phyloP scores from a whole-genome alignment of 768 basidiomycete genomes.

The Ramaria sp. region DNA sequence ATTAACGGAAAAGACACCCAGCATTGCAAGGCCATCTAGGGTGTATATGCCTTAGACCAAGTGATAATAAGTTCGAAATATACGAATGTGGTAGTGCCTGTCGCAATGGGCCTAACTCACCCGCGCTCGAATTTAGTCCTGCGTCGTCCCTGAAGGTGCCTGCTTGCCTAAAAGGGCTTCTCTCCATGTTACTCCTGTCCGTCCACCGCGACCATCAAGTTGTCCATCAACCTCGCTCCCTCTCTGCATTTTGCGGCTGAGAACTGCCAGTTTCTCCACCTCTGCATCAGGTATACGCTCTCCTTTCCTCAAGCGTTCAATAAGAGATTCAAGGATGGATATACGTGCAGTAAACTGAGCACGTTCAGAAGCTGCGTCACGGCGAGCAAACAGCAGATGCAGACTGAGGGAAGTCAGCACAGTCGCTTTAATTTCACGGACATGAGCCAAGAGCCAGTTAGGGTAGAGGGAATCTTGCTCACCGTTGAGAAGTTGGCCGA shows the following conservation, averaged over 20 bases:
- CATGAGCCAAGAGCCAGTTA: not conserved
- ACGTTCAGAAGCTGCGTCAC: conserved; percentile 39
- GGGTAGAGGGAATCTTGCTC: not conserved
- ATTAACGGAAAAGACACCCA: too few species aligned
- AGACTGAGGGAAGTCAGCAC: conserved; percentile 59
- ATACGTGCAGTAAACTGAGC: conserved; percentile 45
- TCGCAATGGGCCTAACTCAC: too few species aligned
- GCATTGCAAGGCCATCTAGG: too few species aligned
- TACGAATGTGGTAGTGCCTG: too few species aligned
- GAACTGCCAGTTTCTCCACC: conserved; percentile 40
- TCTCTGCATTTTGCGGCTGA: conserved; percentile 28
- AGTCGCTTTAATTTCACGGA: conserved; percentile 21
- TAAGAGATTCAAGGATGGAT: conserved; percentile 52
- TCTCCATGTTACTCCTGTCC: conserved; percentile 31
- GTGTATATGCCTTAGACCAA: too few species aligned
- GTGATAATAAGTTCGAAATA: too few species aligned
- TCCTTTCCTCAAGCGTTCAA: conserved; percentile 38
- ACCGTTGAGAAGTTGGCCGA: not conserved
- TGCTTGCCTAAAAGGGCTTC: conserved; percentile 36
- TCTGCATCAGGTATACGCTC: conserved; percentile 38
- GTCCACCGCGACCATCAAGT: conserved; percentile 8
- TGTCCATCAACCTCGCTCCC: conserved; percentile 10
- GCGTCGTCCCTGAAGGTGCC: not conserved
- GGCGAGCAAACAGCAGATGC: conserved; percentile 49
- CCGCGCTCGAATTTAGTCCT: too few species aligned